Evolutionary conservation across 768 basidiomycete species (phyloP).

Genomic region (Vishniacozyma victoriae): DNA sequence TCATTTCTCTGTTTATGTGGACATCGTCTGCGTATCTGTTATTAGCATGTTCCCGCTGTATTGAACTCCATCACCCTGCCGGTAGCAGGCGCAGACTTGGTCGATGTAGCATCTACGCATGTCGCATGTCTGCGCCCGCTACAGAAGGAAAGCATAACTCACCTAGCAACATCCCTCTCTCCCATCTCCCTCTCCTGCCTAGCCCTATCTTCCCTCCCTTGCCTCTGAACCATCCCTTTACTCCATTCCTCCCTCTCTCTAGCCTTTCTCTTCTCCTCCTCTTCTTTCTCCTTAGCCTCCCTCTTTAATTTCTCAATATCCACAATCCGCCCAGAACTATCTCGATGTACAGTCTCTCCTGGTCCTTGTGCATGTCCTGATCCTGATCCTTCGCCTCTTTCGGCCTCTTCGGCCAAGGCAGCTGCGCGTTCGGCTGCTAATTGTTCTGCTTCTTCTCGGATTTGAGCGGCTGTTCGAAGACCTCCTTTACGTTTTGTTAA

Average conservation of each 20-base stretch:
- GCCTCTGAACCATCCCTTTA: conserved; percentile 84
- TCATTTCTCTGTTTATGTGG: conserved; percentile 77
- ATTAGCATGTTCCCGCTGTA: background rate
- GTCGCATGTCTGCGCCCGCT: too few species aligned
- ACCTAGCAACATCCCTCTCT: conserved; percentile 64
- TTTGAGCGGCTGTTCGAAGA: conserved; percentile 66
- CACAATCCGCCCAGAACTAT: conserved; percentile 77
- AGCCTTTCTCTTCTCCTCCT: conserved; percentile 77
- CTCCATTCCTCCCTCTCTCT: conserved; percentile 86
- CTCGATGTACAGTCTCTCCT: conserved; percentile 81
- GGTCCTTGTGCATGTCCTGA: conserved; percentile 13
- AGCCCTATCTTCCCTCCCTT: conserved; percentile 65
- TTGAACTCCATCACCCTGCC: background rate
- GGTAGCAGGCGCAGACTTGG: too few species aligned
- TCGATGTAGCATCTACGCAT: too few species aligned
- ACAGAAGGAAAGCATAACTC: too few species aligned
- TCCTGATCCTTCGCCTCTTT: conserved; percentile 10
- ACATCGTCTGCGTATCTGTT: conserved; percentile 64
- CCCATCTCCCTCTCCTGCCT: conserved; percentile 65
- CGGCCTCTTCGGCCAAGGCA: conserved; percentile 18
- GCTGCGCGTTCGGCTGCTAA: conserved; percentile 42
- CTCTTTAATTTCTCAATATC: conserved; percentile 79
- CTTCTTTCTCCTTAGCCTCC: conserved; percentile 72
- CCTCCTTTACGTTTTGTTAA: conserved; percentile 57
- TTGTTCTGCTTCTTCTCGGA: conserved; percentile 56